Conservation (phyloP, 495 filamentous ascomycete genomes). For the Acidiella bohemica region DNA sequence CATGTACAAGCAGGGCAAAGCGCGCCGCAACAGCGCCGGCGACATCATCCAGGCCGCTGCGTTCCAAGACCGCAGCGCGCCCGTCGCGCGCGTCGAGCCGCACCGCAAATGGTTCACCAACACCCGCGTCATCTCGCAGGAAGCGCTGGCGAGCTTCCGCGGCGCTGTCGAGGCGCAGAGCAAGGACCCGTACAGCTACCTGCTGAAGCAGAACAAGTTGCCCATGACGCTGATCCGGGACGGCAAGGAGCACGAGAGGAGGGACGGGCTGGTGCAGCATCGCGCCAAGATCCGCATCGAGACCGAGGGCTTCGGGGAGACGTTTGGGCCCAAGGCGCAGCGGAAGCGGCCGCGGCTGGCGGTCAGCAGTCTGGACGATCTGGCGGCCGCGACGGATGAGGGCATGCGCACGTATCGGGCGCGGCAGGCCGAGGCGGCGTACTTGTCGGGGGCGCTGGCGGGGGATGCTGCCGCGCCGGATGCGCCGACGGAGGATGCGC, state of each 20-base stretch:
- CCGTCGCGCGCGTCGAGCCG: constrained; percentile 80
- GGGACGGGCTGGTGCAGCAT: constrained; percentile 81
- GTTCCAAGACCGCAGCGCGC: constrained; percentile 65
- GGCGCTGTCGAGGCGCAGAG: constrained; percentile 84
- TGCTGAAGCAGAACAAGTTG: constrained; percentile 88
- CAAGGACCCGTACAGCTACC: constrained; percentile 79
- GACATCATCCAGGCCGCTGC: constrained; percentile 69
- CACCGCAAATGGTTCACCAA: constrained; percentile 81
- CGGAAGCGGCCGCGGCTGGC: constrained; percentile 80
- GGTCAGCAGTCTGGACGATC: constrained; percentile 64
- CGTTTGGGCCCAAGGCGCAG: constrained; percentile 87
- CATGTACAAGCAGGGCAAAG: constrained; percentile 72
- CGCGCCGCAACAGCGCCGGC: constrained; percentile 60
- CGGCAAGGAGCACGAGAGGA: constrained; percentile 52
- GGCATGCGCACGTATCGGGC: constrained; percentile 69
- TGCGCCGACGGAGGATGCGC: constrained; percentile 36
- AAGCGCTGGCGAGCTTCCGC: constrained; percentile 66
- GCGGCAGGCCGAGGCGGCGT: constrained; percentile 54
- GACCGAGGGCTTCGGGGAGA: constrained; percentile 68
- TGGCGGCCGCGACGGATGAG: constrained; percentile 63
- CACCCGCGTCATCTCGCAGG: constrained; percentile 56
- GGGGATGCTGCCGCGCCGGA: constrained; percentile 20
- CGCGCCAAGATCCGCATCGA: constrained; percentile 89
- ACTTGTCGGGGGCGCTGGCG: constrained; percentile 51
- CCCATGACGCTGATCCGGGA: constrained; percentile 72